A percentile compares a stretch with the other conserved stretches of the same genome.
Evolutionary conservation across 164 flowering plant species (phyloP).

Genomic region (Annona squamosa): DNA sequence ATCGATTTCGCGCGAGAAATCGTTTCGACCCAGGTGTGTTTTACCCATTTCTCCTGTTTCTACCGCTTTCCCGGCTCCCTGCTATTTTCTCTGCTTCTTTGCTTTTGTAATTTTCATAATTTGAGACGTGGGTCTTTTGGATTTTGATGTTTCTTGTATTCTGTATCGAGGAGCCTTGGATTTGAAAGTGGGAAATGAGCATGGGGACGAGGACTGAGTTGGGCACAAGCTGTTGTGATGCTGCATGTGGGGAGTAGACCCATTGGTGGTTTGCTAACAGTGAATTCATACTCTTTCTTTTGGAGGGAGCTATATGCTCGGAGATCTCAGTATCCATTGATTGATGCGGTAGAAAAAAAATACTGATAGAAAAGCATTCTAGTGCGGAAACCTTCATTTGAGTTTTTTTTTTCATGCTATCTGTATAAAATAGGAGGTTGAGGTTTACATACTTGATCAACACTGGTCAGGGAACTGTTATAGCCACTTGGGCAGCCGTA

Average conservation of each 20-base stretch:
- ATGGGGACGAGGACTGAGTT: background rate
- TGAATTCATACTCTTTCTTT: no score
- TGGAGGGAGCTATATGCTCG: no score
- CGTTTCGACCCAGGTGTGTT: constrained; percentile 12
- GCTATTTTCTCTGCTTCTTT: background rate
- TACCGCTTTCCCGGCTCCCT: background rate
- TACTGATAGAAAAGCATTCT: no score
- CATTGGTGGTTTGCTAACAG: background rate
- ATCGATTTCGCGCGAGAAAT: constrained; percentile 7
- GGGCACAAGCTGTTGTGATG: background rate
- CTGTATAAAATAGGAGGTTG: no score
- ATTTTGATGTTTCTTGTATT: background rate
- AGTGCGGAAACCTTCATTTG: no score
- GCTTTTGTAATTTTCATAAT: no score
- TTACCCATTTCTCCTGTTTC: background rate
- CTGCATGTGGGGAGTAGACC: background rate
- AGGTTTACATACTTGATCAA: no score
- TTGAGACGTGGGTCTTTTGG: background rate
- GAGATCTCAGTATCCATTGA: no score
- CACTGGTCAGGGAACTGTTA: no score
- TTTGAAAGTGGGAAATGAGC: background rate
- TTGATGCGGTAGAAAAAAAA: no score
- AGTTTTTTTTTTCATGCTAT: no score
- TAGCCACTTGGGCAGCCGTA: no score
- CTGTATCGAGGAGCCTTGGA: background rate